Base-by-base conservation (phyloP, 2,329 filamentous ascomycete species). In the Drechslerella coelobrocha region DNA sequence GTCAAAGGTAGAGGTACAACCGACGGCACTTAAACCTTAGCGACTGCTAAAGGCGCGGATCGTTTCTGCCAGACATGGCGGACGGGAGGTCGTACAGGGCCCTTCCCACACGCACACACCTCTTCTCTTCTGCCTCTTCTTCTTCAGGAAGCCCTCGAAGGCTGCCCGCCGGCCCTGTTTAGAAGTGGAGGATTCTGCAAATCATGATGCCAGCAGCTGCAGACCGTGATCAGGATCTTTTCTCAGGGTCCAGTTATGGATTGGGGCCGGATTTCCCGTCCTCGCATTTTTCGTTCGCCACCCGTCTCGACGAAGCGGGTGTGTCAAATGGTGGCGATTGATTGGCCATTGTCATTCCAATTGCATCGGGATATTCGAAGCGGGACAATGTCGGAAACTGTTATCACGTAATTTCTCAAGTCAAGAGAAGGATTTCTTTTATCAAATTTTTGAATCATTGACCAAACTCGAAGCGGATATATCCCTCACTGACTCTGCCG, bases 1-100 rank as follows among this genome's bases (percentile, higher is more conserved):
- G 9, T 17, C n/a, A 41, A 12, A 68, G 10, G 54, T 60, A 52
- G 47, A 31, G 54, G 62, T 68, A 68, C 62, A 26, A 43, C 47
- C 34, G 43, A 27, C 54, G 37, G 47, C 47, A 47, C 41, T 47
- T 62, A 56, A 61, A 37, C 54, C 56, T 63, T 60, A 62, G 52
- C 45, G 53, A 59, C 19, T 19, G 19, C 10, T 31, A 71, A n/a
- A 55, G 59, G 41, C 53, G 48, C 59, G 59, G 65, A 71, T 71
- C 41, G 41, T 45, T 45, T n/a, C 59, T 47, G 50, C 66, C 52
- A 41, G 48, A 19, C n/a, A 59, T 55, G 39, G 48, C 39, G 51
- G 56, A 71, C 66, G 66, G 66, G 66, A 63, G 26, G 19, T 34
- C 17, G 39, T 55, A 61, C 52, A 59, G 59, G 66, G 59, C 43